Conservation (phyloP, 169 alveolate species). For the Plasmodium gaboni region DNA sequence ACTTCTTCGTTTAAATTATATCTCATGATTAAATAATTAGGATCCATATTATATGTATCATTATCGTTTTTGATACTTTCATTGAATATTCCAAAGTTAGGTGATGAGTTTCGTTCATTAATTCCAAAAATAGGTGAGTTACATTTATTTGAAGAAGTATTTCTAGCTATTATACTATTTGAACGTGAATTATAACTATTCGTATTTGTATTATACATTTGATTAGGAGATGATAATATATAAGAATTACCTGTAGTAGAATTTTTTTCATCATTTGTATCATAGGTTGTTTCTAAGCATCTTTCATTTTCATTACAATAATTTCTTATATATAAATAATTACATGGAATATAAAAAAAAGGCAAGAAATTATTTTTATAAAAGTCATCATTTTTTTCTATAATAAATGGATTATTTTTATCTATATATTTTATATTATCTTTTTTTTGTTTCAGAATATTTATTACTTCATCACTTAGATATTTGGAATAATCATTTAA, state of each 20-base stretch:
- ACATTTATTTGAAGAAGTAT: constrained; percentile 24
- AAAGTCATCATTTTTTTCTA: constrained; percentile 1
- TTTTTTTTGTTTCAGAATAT: constrained; percentile 17
- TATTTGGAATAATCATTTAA: constrained; percentile 43
- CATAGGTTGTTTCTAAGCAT: neutral
- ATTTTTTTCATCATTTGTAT: constrained; percentile 44
- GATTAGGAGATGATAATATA: constrained; percentile 15
- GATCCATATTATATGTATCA: constrained; percentile 1
- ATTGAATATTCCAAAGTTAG: constrained; percentile 50
- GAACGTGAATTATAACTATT: constrained; percentile 20
- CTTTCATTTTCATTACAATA: constrained; percentile 22
- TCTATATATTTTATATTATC: constrained; percentile 7
- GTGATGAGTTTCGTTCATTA: constrained; percentile 37
- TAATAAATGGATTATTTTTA: constrained; percentile 4
- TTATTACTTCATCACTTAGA: constrained; percentile 42
- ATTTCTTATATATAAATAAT: constrained; percentile 50
- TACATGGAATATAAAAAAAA: constrained; percentile 62
- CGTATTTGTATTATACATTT: constrained; percentile 19
- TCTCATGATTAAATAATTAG: neutral
- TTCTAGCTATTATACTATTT: constrained; percentile 26
- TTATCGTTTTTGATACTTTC: constrained; percentile 3
- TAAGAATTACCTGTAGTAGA: constrained; percentile 24
- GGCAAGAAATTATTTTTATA: constrained; percentile 5
- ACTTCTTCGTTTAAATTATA: constrained; percentile 16
- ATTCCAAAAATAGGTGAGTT: constrained; percentile 56